Evolutionary conservation across 805 yeast species (phyloP), one percentile per base, ranked within the genome.

Genomic region (Wickerhamomyces sydowiorum): DNA sequence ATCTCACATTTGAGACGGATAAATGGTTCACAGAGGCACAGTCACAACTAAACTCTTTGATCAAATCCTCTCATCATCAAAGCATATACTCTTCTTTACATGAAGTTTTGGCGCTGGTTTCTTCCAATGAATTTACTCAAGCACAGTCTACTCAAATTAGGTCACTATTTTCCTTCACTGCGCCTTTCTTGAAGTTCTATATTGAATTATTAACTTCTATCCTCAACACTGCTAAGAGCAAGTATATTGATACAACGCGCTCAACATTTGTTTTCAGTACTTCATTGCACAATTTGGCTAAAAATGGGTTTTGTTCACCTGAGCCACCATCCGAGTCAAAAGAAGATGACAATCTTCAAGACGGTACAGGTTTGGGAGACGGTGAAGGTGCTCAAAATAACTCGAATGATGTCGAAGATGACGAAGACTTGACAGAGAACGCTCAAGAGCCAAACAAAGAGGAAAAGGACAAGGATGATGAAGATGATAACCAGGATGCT

Each of bases 341-440:
- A 12, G 71, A 74, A 14, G 83, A 81, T 42, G 77, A 81, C 43
- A 79, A 84, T 40, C 59, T 82, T 44, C 83, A 84, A 33, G 93
- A 86, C 35, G 98, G 97, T 36, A 86, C 96, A 7, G 95, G 95
- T 7, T 66, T 86, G 18, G 99, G 99, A 28, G 93, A 91, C 54
- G 99, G 98, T 20, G 81, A 76, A 42, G 98, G 96, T 49, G 96
- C 85, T 2, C 72, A 78, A 21, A 82, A 85, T 53, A 78, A 84
- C 51, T 78, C 91, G 0, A 82, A 88, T 39, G 95, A 89, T 57
- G 84, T 83, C 38, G 96, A 83, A 48, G 95, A 90, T 40, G 96
- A 90, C 51, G 96, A 89, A 47, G 96, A 93, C 60, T 69, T 91
- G 38, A 69, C 82, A 5, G 73, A 76, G 46, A 75, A 79, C 50